Evolutionary conservation across 306 rosid species (phyloP), one percentile per base, ranked within the genome.

Genomic region (Prunus fruticosa): DNA sequence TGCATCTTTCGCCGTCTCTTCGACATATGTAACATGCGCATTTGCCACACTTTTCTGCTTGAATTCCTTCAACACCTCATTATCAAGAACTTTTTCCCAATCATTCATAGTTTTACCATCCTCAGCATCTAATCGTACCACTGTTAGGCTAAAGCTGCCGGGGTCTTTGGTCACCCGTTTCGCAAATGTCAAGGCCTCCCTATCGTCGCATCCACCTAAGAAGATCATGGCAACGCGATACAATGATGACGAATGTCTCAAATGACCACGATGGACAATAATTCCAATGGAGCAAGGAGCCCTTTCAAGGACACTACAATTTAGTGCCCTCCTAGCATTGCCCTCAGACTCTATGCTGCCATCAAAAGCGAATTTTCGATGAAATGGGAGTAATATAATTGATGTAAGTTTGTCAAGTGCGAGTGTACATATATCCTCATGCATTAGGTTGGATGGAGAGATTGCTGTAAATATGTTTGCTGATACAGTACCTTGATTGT

Each of bases 221-320:
- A 82, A 93, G 45, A 93, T 53, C 80, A 88, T 8, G 8, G 92
- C 85, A 3, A 93, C 84, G 64, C 1, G 81, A 62, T 18, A 69
- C 79, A 0, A n/a, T 20, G 3, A 88, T 32, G 72, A 64, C 71
- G 6, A 52, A 6, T 81, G 85, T 1, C 84, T 66, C 43, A 84
- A 68, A 43, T 80, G 85, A 15, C 88, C 86, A 7, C 82, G 80
- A 43, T 88, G 85, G 2, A 79, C 86, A 0, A 89, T 57, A 9
- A 93, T 80, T 2, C 86, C 97, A 0, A 93, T 88, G 0, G 98
- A 89, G 54, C 97, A 89, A 0, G 97, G 98, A 0, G 98, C 92
- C 64, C 82, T 78, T 25, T 88, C 82, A 20, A 93, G 77, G 18
- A 89, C 85, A 0, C 80, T 77, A 7, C 4, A 30, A 69, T 91